Base-by-base conservation (phyloP, 1,284 basidiomycete species). In the Agaricales sp. region DNA sequence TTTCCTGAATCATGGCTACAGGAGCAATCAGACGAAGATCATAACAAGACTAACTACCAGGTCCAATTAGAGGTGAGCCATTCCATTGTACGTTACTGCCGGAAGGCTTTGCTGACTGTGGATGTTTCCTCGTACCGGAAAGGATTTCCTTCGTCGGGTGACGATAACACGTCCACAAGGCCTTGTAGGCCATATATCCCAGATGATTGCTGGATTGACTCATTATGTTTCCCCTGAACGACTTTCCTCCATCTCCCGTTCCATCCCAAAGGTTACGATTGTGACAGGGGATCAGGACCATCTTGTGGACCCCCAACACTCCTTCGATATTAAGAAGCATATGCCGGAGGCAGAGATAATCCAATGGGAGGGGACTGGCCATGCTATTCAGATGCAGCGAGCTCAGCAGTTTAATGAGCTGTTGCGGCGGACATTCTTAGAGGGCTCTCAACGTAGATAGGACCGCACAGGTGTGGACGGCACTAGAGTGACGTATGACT, bases 201-300 rank as follows among this genome's bases (percentile, higher is more conserved):
- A 93, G 61, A 82, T 89, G 74, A 70, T 66, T 3, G 87, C 91
- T 0, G 85, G 64, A 0, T 52, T 87, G 2, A 84, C 82, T 0
- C 91, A 93, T 60, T 60, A 74, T 49, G 80, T 92, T 48, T 63
- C 71, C 2, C 66, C 74, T 0, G 71, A 70, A 0, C 73, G 77
- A 1, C 71, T 92, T 12, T 61, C 62, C 3, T 58, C 58, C 26
- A 80, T 93, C 44, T 75, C 81, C 1, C 59, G 61, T 0, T 66
- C 66, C 2, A 73, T 92, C 13, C 72, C 77, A 8, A 77, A 77
- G 54, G 74, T 91, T 2, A 54, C 74, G 12, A 82, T 93, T 53
- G 58, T 91, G 14, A 87, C 80, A 0, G 92, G 90, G 2, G 83
- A 90, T 55, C 63, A 77, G 2, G 91, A 94, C 60, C 57, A 78